These are phyloP conservation scores for Collybiopsis confluens DNA, from an alignment of 768 basidiomycete genomes.

Conservation along the genomic window DNA sequence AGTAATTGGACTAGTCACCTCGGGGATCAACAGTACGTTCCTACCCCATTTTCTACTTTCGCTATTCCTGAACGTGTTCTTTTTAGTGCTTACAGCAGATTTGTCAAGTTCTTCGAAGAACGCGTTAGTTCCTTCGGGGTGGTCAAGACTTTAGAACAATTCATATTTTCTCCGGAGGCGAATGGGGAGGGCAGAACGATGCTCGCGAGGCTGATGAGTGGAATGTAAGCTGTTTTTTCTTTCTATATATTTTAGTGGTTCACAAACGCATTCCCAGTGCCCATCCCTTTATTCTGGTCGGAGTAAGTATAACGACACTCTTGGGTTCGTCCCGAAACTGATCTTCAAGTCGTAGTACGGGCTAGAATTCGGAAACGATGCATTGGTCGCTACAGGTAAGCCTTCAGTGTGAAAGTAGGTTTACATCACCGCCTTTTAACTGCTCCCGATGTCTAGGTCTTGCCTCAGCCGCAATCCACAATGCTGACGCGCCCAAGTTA, in stretches of 20 bases:
- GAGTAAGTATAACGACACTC: constrained; percentile 32
- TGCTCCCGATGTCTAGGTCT: constrained; percentile 34
- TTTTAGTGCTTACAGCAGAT: constrained; percentile 33
- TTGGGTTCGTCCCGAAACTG: neutral
- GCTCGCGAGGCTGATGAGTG: constrained; percentile 30
- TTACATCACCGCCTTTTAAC: neutral
- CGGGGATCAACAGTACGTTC: constrained; percentile 41
- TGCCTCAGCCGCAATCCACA: constrained; percentile 45
- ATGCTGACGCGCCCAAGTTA: constrained; percentile 21
- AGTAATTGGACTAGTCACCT: constrained; percentile 47
- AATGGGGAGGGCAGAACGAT: constrained; percentile 28
- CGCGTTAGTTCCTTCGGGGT: constrained; percentile 34
- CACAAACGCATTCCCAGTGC: constrained; percentile 24
- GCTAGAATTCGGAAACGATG: constrained; percentile 42
- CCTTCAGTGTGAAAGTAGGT: neutral
- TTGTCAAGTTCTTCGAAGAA: constrained; percentile 36
- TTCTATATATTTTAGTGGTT: constrained; percentile 15
- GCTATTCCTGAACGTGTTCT: no score
- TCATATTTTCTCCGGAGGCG: constrained; percentile 36
- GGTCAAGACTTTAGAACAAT: constrained; percentile 39
- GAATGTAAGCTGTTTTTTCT: constrained; percentile 25
- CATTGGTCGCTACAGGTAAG: constrained; percentile 46
- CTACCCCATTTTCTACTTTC: neutral
- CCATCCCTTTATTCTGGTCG: constrained; percentile 56
- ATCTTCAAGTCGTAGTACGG: constrained; percentile 3